Base-by-base conservation (phyloP, 2,329 filamentous ascomycete genomes). In the Fusarium sp. region DNA sequence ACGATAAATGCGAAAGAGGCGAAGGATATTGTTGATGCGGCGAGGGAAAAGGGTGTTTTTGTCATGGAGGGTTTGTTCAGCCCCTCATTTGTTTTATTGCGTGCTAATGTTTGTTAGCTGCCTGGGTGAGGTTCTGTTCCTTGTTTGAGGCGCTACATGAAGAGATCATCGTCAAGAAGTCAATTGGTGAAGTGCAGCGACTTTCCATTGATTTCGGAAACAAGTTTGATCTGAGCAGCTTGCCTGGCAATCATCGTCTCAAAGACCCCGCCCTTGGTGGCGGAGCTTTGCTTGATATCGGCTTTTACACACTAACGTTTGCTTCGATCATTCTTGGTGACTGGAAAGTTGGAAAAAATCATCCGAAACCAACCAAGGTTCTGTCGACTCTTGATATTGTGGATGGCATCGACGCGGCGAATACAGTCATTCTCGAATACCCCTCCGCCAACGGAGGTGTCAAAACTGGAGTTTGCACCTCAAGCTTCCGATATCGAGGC, bases 1-100 rank as follows among this genome's bases (percentile, higher is more conserved):
- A 80, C 83, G 6, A 58, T 72, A 4, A 72, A 57, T 8, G 62
- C 58, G 7, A 72, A 68, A 2, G 68, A 72, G 7, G 52, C 69
- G 4, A 44, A 38, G 7, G 69, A 68, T 11, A 48, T 71, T 15
- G 47, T 58, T 18, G 56, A 63, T 15, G 68, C 68, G 10, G 69
- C 68, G 7, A 71, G 44, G 2, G 15, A 42, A 6, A 71, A 68
- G 24, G 41, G 56, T 1, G 62, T 71, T 18, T 72, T 68, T 33
- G 56, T 68, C 1, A 71, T 71, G 69, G 69, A 71, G 41, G 69
- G 69, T 57, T 57, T 13, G 61, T 26, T n/a, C 3, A 11, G 5
- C 15, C 10, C 6, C 6, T 2, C 9, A 4, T 20, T 12, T 28
- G 7, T 6, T 28, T 14, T 26, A 13, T 4, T 11, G 3, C 10